Conservation (phyloP, 306 rosid genomes). For the Ormosia emarginata region DNA sequence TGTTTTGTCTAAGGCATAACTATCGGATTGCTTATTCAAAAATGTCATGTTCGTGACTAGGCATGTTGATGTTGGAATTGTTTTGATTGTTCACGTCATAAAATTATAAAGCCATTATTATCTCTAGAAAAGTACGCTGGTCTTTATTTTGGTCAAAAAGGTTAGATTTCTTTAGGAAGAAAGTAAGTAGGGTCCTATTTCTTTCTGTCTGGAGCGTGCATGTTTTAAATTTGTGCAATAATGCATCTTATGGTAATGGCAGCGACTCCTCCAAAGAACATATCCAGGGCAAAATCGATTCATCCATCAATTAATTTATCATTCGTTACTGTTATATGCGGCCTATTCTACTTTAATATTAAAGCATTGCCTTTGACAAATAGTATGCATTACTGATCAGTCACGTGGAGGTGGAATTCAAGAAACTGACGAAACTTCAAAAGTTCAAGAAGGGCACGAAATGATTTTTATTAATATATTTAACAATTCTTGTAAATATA, state of each 20-base stretch:
- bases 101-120: constrained; percentile 12
- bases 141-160: constrained; percentile 33
- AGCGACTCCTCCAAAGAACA: constrained; percentile 18
- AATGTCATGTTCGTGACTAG: constrained; percentile 22
- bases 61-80: not conserved
- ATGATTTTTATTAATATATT: not conserved
- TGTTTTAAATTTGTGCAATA: constrained; percentile 13
- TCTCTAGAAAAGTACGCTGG: constrained; percentile 1
- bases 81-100: not conserved
- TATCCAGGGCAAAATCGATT: not conserved
- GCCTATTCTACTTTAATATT: not conserved
- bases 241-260: constrained; percentile 1
- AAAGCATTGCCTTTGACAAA: not conserved
- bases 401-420: not conserved
- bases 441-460: not conserved
- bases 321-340: not conserved
- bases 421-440: not conserved
- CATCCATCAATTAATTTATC: not conserved
- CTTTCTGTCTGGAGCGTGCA: constrained; percentile 2
- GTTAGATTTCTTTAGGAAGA: not conserved
- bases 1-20: not conserved
- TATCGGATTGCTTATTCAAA: constrained; percentile 19
- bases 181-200: constrained; percentile 18
- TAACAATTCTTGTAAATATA: not conserved
- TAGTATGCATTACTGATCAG: not conserved